Evolutionary conservation across 2,329 filamentous ascomycete genomes (phyloP).

Genomic region (Colletotrichum tanaceti): DNA sequence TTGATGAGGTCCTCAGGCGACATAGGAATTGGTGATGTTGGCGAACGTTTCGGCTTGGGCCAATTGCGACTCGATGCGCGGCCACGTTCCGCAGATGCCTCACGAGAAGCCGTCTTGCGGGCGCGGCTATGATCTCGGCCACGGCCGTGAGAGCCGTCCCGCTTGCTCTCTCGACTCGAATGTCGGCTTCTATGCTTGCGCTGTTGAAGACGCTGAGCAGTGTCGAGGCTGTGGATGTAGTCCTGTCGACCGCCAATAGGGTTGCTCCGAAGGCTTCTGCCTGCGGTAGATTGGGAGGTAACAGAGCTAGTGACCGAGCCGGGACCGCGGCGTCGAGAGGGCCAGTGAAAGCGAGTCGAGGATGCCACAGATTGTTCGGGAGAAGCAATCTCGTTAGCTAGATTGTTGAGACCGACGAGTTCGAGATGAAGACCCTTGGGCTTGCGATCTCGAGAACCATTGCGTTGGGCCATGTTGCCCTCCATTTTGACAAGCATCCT

Average conservation of each 20-base stretch:
- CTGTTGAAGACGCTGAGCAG: constrained; percentile 74
- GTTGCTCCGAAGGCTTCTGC: constrained; percentile 63
- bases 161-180: constrained; percentile 61
- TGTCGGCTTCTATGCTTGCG: constrained; percentile 65
- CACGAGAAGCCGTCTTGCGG: constrained; percentile 63
- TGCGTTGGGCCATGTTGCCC: constrained; percentile 68
- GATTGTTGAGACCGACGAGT: constrained; percentile 56
- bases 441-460: constrained; percentile 82
- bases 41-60: constrained; percentile 83
- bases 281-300: constrained; percentile 66
- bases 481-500: constrained; percentile 72
- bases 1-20: constrained; percentile 85
- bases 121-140: constrained; percentile 62
- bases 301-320: constrained; percentile 69
- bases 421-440: constrained; percentile 76
- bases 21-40: constrained; percentile 93
- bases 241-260: constrained; percentile 69
- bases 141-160: constrained; percentile 53
- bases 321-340: constrained; percentile 63
- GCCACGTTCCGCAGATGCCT: constrained; percentile 77
- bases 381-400: constrained; percentile 65
- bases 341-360: constrained; percentile 67
- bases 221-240: constrained; percentile 87
- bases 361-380: constrained; percentile 67
- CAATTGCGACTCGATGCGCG: constrained; percentile 73